Percentiles rank a stretch among this genome's conserved stretches.
Conservation (phyloP, 2,329 filamentous ascomycete genomes). For the Trichoderma breve region DNA sequence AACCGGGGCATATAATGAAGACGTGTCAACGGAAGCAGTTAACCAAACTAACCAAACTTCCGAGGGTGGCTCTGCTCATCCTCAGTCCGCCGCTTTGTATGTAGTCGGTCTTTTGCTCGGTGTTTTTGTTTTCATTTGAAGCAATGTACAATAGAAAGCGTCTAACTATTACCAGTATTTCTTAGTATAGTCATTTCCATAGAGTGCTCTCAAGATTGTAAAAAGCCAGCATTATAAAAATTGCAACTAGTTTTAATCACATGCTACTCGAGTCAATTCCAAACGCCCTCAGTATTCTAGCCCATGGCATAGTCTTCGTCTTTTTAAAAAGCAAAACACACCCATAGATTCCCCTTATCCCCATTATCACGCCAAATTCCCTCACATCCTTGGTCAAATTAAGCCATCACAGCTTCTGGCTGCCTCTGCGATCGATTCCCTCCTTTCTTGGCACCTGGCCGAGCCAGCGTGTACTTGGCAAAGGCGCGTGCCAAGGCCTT, state of each 20-base stretch:
- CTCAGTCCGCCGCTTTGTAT: not conserved
- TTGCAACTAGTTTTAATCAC: not conserved
- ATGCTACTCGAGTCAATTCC: not conserved
- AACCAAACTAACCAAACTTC: not conserved
- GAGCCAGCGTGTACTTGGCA: conserved; percentile 79
- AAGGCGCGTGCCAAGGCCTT: conserved; percentile 92
- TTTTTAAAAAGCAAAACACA: not conserved
- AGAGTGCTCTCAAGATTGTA: not conserved
- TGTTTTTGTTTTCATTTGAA: not conserved
- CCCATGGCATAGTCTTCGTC: not conserved
- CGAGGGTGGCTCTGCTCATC: not conserved
- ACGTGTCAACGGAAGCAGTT: not conserved
- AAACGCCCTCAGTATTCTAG: conserved; percentile 7
- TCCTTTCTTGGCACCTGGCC: conserved; percentile 42
- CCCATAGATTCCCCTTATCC: not conserved
- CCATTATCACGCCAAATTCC: not conserved
- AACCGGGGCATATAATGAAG: not conserved
- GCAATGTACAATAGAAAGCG: not conserved
- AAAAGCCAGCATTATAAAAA: not conserved
- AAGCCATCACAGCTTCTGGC: conserved; percentile 33
- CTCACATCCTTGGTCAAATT: not conserved
- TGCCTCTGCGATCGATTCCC: conserved; percentile 30
- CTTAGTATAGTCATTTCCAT: not conserved
- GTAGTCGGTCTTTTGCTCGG: not conserved
- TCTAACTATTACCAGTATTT: not conserved